Evolutionary conservation across 2,329 filamentous ascomycete genomes (phyloP).

Genomic region (Stylonectria norvegica): DNA sequence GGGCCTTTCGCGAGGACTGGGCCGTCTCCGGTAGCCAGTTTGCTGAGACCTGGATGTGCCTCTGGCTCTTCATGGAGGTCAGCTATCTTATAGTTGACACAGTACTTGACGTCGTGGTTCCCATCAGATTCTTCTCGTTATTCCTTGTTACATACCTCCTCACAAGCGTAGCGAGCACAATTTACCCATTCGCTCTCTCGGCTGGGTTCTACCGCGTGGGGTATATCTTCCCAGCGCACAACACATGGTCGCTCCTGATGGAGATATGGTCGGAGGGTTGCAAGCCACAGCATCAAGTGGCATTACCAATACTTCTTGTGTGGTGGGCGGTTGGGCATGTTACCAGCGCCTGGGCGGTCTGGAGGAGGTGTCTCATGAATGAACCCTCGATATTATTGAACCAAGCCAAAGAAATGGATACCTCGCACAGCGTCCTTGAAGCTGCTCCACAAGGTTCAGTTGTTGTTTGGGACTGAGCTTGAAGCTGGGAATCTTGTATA

Average conservation of each 20-base stretch:
- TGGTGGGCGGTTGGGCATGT: slow-evolving; percentile 13
- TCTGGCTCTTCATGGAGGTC: slow-evolving; percentile 39
- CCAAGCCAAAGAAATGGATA: too few relatives aligned
- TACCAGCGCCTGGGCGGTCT: slow-evolving; percentile 12
- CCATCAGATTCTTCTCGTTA: slow-evolving; percentile 37
- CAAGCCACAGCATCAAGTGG: slow-evolving; percentile 1
- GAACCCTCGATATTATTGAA: too few relatives aligned
- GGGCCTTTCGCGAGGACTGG: slow-evolving; percentile 42
- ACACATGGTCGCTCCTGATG: slow-evolving; percentile 9
- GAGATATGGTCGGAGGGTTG: slow-evolving; percentile 11
- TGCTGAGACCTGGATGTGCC: slow-evolving; percentile 24
- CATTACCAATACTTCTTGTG: slow-evolving; percentile 10
- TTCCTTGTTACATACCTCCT: slow-evolving; percentile 40
- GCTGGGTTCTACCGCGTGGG: slow-evolving; percentile 14
- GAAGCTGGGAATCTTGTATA: too few relatives aligned
- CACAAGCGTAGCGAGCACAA: slow-evolving; percentile 6
- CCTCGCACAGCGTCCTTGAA: too few relatives aligned
- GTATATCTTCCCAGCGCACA: slow-evolving; percentile 12
- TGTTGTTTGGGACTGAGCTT: too few relatives aligned
- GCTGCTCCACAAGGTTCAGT: too few relatives aligned
- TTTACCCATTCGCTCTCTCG: slow-evolving; percentile 13
- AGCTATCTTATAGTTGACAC: slow-evolving; percentile 41
- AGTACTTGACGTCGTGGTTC: slow-evolving; percentile 21
- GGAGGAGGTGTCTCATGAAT: too few relatives aligned
- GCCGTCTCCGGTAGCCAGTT: slow-evolving; percentile 29